A percentile compares a stretch with the other conserved stretches of the same genome.
Conservation (phyloP, 495 filamentous ascomycete species). For the Penicillium antarcticum region DNA sequence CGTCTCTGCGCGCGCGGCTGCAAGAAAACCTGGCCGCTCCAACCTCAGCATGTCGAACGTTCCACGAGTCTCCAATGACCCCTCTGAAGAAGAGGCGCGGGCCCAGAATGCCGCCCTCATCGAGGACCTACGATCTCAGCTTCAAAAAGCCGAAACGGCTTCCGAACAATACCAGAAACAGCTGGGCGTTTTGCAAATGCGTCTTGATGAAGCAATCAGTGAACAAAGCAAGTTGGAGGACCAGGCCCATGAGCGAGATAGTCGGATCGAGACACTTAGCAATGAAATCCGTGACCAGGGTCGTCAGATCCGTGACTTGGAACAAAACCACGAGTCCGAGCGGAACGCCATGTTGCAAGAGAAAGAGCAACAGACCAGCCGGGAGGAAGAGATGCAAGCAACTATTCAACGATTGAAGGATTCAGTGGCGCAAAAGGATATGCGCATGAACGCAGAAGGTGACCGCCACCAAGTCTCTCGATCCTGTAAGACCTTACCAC, state of each 20-base stretch:
- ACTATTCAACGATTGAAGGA: conserved; percentile 91
- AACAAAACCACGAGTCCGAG: conserved; percentile 86
- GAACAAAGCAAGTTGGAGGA: conserved; percentile 88
- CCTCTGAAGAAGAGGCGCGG: conserved; percentile 58
- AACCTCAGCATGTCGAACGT: conserved; percentile 58
- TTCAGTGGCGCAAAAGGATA: conserved; percentile 67
- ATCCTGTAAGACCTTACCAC: conserved; percentile 55
- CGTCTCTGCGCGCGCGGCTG: conserved; percentile 66
- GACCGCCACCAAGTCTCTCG: conserved; percentile 62
- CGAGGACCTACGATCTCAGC: conserved; percentile 77
- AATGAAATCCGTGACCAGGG: conserved; percentile 75
- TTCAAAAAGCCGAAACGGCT: conserved; percentile 74
- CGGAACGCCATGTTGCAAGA: conserved; percentile 83
- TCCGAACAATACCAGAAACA: conserved; percentile 83
- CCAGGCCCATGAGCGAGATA: conserved; percentile 74
- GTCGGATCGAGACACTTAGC: conserved; percentile 72
- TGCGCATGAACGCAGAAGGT: conserved; percentile 56
- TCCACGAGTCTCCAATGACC: conserved; percentile 53
- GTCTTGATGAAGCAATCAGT: conserved; percentile 77
- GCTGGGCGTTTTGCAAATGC: conserved; percentile 75
- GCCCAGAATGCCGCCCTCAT: conserved; percentile 74
- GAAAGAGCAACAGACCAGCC: conserved; percentile 78
- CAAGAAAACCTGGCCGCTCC: conserved; percentile 57
- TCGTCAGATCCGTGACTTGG: conserved; percentile 81
- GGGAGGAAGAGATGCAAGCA: conserved; percentile 84